Base-by-base conservation (phyloP, 768 basidiomycete species). In the Nidularia sp. region DNA sequence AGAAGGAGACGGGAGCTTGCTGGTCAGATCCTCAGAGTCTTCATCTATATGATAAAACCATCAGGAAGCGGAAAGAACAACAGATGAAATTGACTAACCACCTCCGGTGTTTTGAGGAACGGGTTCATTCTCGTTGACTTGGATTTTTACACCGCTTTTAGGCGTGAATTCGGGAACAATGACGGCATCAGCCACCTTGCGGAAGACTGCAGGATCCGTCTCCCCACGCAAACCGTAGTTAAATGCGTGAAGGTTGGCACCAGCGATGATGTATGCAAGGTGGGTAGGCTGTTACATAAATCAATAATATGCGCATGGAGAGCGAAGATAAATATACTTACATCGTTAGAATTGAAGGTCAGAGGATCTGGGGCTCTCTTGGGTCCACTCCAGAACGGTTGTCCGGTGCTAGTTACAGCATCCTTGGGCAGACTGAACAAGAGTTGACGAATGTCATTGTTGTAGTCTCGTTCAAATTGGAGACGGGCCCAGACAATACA, bases 301-400 rank as follows among this genome's bases (percentile, higher is more conserved):
- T 64, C 43, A 58, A 43, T 52, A 33, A 57, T 49, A 34, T 32
- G 42, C 18, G 31, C 45, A 51, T 18, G 50, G 52, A 15, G 45
- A 39, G 25, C 31, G 8, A 29, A 32, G 29, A 46, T 48, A 4
- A 18, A 57, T 31, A 5, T 13, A 47, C 90, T 68, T 63, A 98
- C 96, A 62, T 98, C 86, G 57, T 78, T 86, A 7, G 91, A 81
- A 70, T 94, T 78, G 71, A 98, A 99, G 4, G 75, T 75, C 56
- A 99, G 74, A 29, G 96, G 77, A 47, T 98, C 93, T 9, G 97
- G 97, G 5, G 95, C 96, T 54, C 97, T 84, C 76, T 99, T 99
- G 2, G 97, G 97, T 15, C 95, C 93, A 60, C 93, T 95, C 97
- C 97, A 99, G 81, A 99, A 99, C 8, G 94, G 95, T 60, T 93